These are phyloP conservation scores for Huntiella abstrusa DNA, from an alignment of 2,329 filamentous ascomycete species.

Conservation along the genomic window DNA sequence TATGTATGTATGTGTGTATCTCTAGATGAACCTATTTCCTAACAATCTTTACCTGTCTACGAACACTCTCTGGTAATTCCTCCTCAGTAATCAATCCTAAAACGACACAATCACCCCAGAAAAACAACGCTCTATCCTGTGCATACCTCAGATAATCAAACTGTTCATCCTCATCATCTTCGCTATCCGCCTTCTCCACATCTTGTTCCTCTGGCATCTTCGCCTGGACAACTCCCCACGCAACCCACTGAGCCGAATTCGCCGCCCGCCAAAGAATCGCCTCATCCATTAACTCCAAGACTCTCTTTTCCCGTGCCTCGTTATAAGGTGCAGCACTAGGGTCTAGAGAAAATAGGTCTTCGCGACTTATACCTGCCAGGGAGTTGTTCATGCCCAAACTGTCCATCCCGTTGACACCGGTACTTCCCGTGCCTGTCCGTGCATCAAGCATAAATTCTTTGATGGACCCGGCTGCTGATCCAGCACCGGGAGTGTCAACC, in stretches of 20 bases:
- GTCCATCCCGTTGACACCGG: background rate
- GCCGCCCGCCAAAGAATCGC: slow-evolving; percentile 70
- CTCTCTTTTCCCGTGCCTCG: slow-evolving; percentile 45
- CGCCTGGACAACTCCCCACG: slow-evolving; percentile 93
- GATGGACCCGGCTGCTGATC: slow-evolving; percentile 30
- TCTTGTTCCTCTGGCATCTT: slow-evolving; percentile 33
- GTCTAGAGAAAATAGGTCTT: slow-evolving; percentile 26
- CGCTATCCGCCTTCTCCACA: slow-evolving; percentile 12
- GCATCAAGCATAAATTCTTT: slow-evolving; percentile 68
- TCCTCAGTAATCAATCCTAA: slow-evolving; percentile 57
- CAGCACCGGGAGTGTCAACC: slow-evolving; percentile 20
- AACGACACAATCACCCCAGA: slow-evolving; percentile 76
- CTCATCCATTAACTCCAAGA: slow-evolving; percentile 57
- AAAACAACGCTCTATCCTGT: slow-evolving; percentile 77
- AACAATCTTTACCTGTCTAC: slow-evolving; percentile 47
- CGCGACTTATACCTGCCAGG: slow-evolving; percentile 31
- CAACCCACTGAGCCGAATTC: slow-evolving; percentile 79
- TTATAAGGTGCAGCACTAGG: slow-evolving; percentile 19
- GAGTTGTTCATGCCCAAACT: background rate
- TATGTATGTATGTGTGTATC: background rate
- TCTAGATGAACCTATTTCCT: slow-evolving; percentile 30
- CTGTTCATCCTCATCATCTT: slow-evolving; percentile 36
- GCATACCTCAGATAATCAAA: slow-evolving; percentile 91
- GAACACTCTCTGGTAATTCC: slow-evolving; percentile 55
- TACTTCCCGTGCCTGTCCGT: slow-evolving; percentile 30